These are phyloP conservation scores for Colletotrichum paranaense DNA, from an alignment of 2,329 filamentous ascomycete species.

Conservation along the genomic window DNA sequence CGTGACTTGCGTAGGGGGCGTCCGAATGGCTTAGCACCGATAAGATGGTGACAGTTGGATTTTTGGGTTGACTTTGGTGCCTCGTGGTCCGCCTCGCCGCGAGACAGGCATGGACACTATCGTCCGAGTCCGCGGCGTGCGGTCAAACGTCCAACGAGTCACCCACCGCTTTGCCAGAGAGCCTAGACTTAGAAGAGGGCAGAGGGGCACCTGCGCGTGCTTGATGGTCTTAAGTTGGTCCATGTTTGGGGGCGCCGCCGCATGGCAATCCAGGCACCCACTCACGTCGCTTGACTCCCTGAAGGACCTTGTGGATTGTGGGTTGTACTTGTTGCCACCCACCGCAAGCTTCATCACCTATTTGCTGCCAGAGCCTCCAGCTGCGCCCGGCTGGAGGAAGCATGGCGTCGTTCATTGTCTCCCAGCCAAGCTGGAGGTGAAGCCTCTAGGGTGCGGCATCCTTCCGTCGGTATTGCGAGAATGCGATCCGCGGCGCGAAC, in stretches of 20 bases:
- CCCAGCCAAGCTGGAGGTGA: not conserved
- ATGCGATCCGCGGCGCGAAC: not conserved
- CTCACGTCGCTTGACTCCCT: not conserved
- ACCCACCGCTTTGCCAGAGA: not conserved
- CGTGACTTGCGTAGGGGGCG: slow-evolving; percentile 13
- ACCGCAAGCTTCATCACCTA: not conserved
- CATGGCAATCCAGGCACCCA: not conserved
- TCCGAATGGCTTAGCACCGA: slow-evolving; percentile 10
- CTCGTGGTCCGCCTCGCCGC: slow-evolving; percentile 25
- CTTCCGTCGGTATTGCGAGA: not conserved
- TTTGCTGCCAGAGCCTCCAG: not conserved
- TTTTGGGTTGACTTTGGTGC: not conserved
- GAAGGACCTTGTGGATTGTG: not conserved
- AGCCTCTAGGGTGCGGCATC: not conserved
- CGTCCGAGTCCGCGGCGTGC: slow-evolving; percentile 22
- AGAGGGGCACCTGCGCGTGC: not conserved
- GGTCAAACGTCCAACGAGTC: slow-evolving; percentile 11
- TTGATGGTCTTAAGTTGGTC: not conserved
- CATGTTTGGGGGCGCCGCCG: not conserved
- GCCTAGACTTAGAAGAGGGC: too few species aligned
- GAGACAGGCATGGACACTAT: slow-evolving; percentile 20
- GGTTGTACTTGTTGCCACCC: not conserved
- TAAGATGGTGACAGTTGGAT: slow-evolving; percentile 1
- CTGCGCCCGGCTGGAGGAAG: not conserved
- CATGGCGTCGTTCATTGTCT: not conserved